phyloP scores from a whole-genome alignment of 2,329 filamentous ascomycete genomes.

The Graphiopsis chlorocephala region DNA sequence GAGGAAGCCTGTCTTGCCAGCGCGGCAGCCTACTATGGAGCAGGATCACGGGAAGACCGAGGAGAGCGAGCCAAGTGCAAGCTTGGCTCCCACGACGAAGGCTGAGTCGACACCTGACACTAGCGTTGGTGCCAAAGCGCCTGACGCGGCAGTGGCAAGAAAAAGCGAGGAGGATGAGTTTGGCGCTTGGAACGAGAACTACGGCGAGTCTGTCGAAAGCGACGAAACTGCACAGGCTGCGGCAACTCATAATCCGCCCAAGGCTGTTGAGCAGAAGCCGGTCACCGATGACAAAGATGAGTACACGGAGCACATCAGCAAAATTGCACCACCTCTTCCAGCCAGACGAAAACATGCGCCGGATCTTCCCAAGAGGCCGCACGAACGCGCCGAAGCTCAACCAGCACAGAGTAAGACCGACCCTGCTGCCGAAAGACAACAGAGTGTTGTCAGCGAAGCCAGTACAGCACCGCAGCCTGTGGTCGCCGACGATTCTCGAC shows the following conservation, averaged over 20 bases:
- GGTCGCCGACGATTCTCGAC: neutral
- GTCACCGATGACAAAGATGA: neutral
- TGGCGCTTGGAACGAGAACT: constrained; percentile 27
- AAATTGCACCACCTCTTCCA: constrained; percentile 13
- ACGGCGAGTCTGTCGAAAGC: neutral
- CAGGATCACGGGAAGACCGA: neutral
- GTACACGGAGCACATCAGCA: neutral
- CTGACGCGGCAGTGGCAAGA: neutral
- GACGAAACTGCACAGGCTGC: neutral
- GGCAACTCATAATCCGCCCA: neutral
- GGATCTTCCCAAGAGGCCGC: neutral
- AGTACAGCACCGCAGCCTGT: neutral
- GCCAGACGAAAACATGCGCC: constrained; percentile 5
- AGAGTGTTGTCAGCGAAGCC: neutral
- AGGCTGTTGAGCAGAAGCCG: neutral
- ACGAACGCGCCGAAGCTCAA: neutral
- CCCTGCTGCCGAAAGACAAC: neutral
- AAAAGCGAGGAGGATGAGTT: constrained; percentile 23
- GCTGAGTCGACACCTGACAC: neutral
- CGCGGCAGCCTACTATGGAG: constrained; percentile 3
- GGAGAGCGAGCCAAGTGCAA: neutral
- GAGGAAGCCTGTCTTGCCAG: constrained; percentile 26
- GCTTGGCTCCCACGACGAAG: neutral
- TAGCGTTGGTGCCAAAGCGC: neutral
- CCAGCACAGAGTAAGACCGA: neutral